Conservation (phyloP, 192 early-diverging fungal species). For the Paraglomus brasilianum region DNA sequence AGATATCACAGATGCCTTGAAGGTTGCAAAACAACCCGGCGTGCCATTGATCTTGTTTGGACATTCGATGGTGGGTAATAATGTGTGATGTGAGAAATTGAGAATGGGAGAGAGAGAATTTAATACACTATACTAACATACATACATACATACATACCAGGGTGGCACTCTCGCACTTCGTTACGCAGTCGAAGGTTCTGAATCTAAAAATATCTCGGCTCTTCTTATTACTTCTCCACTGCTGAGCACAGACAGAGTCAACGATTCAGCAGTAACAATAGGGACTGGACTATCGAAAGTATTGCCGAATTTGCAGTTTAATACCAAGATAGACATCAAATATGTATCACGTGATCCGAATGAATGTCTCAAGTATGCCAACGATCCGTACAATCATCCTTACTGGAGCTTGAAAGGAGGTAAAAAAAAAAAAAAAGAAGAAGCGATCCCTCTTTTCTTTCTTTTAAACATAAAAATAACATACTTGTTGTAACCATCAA, state of each 20-base stretch:
- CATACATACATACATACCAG: too few relatives aligned
- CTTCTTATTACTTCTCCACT: too few relatives aligned
- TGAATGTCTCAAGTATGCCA: slow-evolving; percentile 48
- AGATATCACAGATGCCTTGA: slow-evolving; percentile 51
- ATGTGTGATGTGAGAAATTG: neutral
- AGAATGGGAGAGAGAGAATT: too few relatives aligned
- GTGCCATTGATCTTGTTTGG: slow-evolving; percentile 55
- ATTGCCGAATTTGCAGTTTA: slow-evolving; percentile 46
- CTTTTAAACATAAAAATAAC: too few relatives aligned
- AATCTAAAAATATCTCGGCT: neutral
- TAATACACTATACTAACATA: too few relatives aligned
- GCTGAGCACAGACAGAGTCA: too few relatives aligned
- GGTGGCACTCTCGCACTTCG: neutral
- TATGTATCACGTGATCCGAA: slow-evolving; percentile 44
- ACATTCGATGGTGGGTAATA: slow-evolving; percentile 39
- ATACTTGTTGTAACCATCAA: too few relatives aligned
- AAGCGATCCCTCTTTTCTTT: too few relatives aligned
- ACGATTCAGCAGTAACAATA: slow-evolving; percentile 37
- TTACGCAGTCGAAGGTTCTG: neutral
- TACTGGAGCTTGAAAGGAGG: slow-evolving; percentile 44
- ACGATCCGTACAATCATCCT: slow-evolving; percentile 59
- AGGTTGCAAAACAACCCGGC: slow-evolving; percentile 35
- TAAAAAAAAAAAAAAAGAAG: neutral
- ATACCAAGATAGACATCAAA: slow-evolving; percentile 40
- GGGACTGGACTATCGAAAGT: slow-evolving; percentile 39